These are phyloP conservation scores for Achaetomiella virescens DNA, from an alignment of 495 filamentous ascomycete species.

Conservation along the genomic window DNA sequence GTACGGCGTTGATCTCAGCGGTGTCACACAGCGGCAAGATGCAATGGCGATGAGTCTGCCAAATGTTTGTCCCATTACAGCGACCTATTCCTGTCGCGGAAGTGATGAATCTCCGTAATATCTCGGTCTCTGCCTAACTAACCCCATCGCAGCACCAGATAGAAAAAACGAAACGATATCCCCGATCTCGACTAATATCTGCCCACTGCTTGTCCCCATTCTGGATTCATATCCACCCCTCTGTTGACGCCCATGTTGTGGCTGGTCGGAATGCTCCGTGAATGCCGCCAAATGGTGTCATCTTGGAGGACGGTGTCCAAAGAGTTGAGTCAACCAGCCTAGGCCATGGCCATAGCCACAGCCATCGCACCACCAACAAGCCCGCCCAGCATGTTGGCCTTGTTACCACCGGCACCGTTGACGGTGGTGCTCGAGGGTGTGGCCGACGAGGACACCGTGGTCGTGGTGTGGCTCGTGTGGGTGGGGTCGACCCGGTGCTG, in stretches of 20 bases:
- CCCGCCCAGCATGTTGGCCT: constrained; percentile 1
- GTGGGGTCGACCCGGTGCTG: neutral
- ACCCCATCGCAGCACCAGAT: neutral
- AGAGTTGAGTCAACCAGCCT: neutral
- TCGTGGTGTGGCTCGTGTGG: neutral
- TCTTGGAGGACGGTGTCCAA: neutral
- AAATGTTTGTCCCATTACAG: too few species aligned
- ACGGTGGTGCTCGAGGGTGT: neutral
- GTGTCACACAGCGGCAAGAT: too few species aligned
- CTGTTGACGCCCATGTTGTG: too few species aligned
- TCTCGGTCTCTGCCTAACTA: neutral
- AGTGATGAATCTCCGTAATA: neutral
- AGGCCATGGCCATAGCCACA: constrained; percentile 1
- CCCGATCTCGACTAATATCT: neutral
- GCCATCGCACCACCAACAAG: constrained; percentile 3
- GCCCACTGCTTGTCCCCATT: neutral
- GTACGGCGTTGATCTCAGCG: too few species aligned
- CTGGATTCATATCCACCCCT: neutral
- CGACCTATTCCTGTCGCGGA: neutral
- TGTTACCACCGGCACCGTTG: constrained; percentile 2
- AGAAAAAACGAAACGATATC: neutral
- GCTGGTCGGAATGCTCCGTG: neutral
- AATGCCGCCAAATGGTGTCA: neutral
- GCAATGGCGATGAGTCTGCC: too few species aligned
- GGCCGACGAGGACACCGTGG: neutral